Conservation (phyloP, 2,329 filamentous ascomycete genomes). For the Ceratocystis albifundus region DNA sequence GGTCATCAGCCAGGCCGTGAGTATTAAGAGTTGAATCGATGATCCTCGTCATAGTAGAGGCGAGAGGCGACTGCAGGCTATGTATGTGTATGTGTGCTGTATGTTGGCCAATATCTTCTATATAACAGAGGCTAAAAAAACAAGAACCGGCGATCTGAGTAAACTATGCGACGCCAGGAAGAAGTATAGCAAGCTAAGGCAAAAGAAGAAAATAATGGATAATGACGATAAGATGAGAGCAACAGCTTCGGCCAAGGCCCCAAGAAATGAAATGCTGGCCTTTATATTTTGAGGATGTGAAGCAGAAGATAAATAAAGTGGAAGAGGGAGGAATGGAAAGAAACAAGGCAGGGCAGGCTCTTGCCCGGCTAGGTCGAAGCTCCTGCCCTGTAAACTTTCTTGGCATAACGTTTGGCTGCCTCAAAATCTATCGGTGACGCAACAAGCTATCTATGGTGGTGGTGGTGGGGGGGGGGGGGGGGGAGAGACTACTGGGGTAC, state of each 20-base stretch:
- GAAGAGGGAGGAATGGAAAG: neutral
- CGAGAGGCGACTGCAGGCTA: neutral
- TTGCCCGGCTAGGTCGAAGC: neutral
- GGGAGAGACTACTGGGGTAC: neutral
- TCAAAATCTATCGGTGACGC: neutral
- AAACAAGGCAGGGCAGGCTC: conserved; percentile 1
- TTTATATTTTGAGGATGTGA: neutral
- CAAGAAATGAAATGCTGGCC: conserved; percentile 3
- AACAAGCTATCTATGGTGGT: neutral
- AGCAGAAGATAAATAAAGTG: neutral
- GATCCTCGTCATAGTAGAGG: conserved; percentile 22
- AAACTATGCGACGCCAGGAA: conserved; percentile 4
- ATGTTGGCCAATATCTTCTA: too few relatives aligned
- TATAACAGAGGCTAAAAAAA: neutral
- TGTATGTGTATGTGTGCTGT: conserved; percentile 6
- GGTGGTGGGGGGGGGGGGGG: too few relatives aligned
- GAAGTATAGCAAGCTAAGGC: neutral
- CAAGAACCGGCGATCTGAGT: neutral
- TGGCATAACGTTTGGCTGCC: neutral
- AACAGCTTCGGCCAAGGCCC: neutral
- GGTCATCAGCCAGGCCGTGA: conserved; percentile 42
- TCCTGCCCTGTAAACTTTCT: neutral
- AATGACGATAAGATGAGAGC: neutral
- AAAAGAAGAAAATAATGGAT: conserved; percentile 6
- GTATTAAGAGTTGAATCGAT: conserved; percentile 41